Base-by-base conservation (phyloP, 805 yeast species). In the Kazachstania taianensis region DNA sequence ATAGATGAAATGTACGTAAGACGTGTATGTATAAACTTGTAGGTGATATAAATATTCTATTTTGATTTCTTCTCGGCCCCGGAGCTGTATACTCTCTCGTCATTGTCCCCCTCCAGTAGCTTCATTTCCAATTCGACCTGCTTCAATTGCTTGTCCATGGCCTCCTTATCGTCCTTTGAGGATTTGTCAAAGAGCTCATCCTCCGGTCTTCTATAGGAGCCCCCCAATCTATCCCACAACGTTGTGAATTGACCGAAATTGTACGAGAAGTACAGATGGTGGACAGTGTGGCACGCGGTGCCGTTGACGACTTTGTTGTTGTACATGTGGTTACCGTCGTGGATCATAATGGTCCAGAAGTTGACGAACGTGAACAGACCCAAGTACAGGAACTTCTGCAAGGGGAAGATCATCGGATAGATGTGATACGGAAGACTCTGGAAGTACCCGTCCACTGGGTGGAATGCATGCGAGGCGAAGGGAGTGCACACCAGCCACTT, bases 401-500 rank as follows among this genome's bases (percentile, higher is more conserved):
- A 70, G 30, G 97, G 97, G 76, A 92, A 83, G 20, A 92, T 40
- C 59, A 92, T 74, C 41, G 97, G 97, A 65, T 72, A 92, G 41
- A 86, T 48, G 60, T 92, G 98, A 66, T 92, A 92, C 10, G 98
- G 96, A 45, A 92, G 57, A 25, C 94, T 81, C 67, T 92, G 98
- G 41, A 75, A 66, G 66, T 82, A 92, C 27, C 98, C 98, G 52
- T 92, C 98, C 36, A 92, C 81, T 10, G 98, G 97, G 62, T 92
- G 95, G 85, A 92, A 92, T 18, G 97, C 96, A 55, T 87, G 96
- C 7, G 95, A 84, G 1, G 98, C 98, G 64, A 81, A 92, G 30
- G 98, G 98, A 7, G 98, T 89, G 42, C 97, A 89, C 28, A 92
- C 96, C 48, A 92, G 76, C 98, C 98, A 92, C 65, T 92, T 92